phyloP scores from a whole-genome alignment of 2,329 filamentous ascomycete species.

The Pyrenophora tritici-repentis region DNA sequence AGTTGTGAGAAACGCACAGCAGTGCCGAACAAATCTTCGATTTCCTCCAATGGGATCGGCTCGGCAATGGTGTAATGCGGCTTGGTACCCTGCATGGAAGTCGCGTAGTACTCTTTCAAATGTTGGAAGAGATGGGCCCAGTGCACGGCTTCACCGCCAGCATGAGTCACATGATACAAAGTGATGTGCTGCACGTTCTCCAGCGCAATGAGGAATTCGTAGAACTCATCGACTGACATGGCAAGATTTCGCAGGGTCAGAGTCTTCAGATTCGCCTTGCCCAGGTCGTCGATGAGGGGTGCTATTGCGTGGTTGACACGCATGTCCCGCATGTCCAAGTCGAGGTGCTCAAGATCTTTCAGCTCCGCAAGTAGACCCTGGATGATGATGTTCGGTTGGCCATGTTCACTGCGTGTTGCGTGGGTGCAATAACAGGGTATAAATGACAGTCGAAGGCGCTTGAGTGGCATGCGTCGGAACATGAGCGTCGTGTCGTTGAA shows the following conservation, averaged over 20 bases:
- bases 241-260: slow-evolving; percentile 1
- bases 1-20: background rate
- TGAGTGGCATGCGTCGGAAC: slow-evolving; percentile 12
- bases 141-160: background rate
- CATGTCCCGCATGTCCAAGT: slow-evolving; percentile 4
- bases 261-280: background rate
- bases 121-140: background rate
- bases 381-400: background rate
- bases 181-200: slow-evolving; percentile 1
- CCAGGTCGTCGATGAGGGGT: background rate
- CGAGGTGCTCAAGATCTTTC: slow-evolving; percentile 18
- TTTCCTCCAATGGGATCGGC: background rate
- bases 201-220: background rate
- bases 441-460: slow-evolving; percentile 11
- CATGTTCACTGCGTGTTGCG: background rate
- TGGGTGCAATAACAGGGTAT: background rate
- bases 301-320: background rate
- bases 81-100: background rate
- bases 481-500: slow-evolving; percentile 13
- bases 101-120: background rate
- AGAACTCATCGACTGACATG: background rate
- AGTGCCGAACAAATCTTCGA: background rate
- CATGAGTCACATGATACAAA: slow-evolving; percentile 1
- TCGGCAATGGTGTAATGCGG: background rate
- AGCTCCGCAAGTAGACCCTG: slow-evolving; percentile 2